A percentile compares a stretch with the other conserved stretches of the same genome.
Evolutionary conservation across 495 filamentous ascomycete genomes (phyloP).

Genomic region (Cercophora newfieldiana): DNA sequence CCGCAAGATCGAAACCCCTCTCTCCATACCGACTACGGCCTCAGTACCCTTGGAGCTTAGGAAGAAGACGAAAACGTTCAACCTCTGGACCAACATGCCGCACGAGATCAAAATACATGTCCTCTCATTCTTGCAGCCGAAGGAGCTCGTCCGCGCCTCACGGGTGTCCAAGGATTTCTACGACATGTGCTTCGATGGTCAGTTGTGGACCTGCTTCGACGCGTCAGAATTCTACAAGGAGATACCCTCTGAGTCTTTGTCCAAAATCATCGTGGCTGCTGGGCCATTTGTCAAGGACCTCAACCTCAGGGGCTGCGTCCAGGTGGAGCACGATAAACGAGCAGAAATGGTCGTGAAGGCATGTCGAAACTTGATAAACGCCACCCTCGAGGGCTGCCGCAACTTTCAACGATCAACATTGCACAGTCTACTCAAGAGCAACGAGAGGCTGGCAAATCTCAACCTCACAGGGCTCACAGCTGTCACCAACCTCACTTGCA

Average conservation of each 20-base stretch:
- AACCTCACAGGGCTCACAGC: slow-evolving; percentile 79
- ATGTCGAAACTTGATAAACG: slow-evolving; percentile 83
- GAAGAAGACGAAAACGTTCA: slow-evolving; percentile 53
- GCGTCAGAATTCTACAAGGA: slow-evolving; percentile 82
- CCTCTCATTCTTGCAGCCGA: slow-evolving; percentile 72
- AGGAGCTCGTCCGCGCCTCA: slow-evolving; percentile 80
- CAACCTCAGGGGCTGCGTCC: slow-evolving; percentile 64
- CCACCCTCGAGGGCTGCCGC: slow-evolving; percentile 83
- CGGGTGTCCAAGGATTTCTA: slow-evolving; percentile 79
- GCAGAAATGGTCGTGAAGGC: slow-evolving; percentile 72
- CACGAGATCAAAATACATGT: slow-evolving; percentile 78
- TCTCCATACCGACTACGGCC: slow-evolving; percentile 48
- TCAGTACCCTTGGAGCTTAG: slow-evolving; percentile 66
- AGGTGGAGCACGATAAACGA: slow-evolving; percentile 75
- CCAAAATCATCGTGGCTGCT: slow-evolving; percentile 79
- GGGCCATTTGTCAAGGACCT: slow-evolving; percentile 90
- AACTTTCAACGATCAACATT: slow-evolving; percentile 75
- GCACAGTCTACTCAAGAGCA: slow-evolving; percentile 76
- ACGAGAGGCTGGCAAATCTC: slow-evolving; percentile 73
- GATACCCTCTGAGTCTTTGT: slow-evolving; percentile 78
- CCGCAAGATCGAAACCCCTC: slow-evolving; percentile 35
- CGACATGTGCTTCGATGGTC: slow-evolving; percentile 88
- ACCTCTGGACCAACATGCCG: slow-evolving; percentile 81
- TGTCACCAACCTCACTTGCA: slow-evolving; percentile 83
- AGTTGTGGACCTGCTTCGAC: slow-evolving; percentile 85